Base-by-base conservation (phyloP, 2,329 filamentous ascomycete species). In the Xenoacremonium recifei region DNA sequence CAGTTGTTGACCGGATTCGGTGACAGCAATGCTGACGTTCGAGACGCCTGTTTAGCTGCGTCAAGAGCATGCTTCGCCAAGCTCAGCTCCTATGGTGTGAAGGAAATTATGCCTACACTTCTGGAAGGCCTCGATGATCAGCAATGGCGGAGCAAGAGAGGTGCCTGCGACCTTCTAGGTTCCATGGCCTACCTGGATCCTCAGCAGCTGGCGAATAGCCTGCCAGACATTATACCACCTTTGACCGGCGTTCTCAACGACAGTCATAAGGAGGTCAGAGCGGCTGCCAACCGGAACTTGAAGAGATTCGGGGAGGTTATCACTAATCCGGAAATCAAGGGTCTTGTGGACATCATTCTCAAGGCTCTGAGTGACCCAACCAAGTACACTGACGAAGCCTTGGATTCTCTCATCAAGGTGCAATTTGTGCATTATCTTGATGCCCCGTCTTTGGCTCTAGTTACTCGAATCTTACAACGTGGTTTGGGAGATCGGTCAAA, bases 231-330 rank as follows among this genome's bases (percentile, higher is more conserved):
- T 54, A 99, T 99, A 53, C 93, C 95, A 19, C 92, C 95, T 13
- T 76, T 99, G 43, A 97, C 95, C 2, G 84, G 86, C 34, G 93
- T 97, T 4, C 73, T 99, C 44, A 99, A 96, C 55, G 93, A 99
- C 71, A 96, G 89, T 58, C 93, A 99, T 71, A 99, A 99, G 67
- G 93, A 99, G 69, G 93, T 99, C 21, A 82, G 93, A 47, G 75
- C 82, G 33, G 91, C 89, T 17, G 93, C 93, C 6, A 99, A 99
- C 67, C 85, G 92, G 68, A 96, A 90, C 70, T 76, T 99, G 70
- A 95, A 99, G 71, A 86, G 93, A 42, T 99, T 99, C 63, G 93
- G 95, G 52, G 95, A 99, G 65, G 95, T 99, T 53, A 99, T 99
- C 65, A 95, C 79, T 66, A 99, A 99, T 64, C 93, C 93, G 4